Conservation (phyloP, 1,284 basidiomycete species). For the Naganishia albida region DNA sequence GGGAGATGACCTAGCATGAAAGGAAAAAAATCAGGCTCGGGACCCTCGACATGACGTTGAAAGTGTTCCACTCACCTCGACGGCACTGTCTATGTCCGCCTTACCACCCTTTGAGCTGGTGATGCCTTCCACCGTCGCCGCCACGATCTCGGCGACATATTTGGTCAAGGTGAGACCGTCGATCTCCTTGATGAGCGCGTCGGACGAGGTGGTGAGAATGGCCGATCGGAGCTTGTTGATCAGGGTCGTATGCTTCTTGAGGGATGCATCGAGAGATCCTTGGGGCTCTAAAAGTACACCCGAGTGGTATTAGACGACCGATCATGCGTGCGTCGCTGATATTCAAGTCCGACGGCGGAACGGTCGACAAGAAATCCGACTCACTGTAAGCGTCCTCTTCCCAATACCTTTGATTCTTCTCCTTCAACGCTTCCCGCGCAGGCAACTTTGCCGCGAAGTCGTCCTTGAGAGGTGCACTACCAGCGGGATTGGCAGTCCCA, state of each 20-base stretch:
- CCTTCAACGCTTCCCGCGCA: slow-evolving; percentile 41
- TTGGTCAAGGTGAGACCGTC: slow-evolving; percentile 87
- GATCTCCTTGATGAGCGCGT: slow-evolving; percentile 87
- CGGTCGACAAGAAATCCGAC: slow-evolving; percentile 29
- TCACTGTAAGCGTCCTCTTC: slow-evolving; percentile 50
- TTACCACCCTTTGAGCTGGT: slow-evolving; percentile 80
- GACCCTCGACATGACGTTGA: not conserved
- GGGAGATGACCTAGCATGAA: slow-evolving; percentile 74
- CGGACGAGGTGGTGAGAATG: slow-evolving; percentile 52
- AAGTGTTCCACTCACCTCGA: slow-evolving; percentile 66
- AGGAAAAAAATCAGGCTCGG: not conserved
- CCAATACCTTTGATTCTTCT: slow-evolving; percentile 51
- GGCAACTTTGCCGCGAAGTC: slow-evolving; percentile 52
- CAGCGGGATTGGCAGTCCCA: not conserved
- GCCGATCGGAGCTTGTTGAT: slow-evolving; percentile 75
- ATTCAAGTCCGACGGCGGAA: no score
- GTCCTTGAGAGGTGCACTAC: slow-evolving; percentile 31
- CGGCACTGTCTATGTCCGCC: slow-evolving; percentile 80
- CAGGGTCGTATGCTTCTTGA: slow-evolving; percentile 89
- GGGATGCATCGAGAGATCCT: slow-evolving; percentile 73
- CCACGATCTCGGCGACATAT: slow-evolving; percentile 91
- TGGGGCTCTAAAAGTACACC: slow-evolving; percentile 42
- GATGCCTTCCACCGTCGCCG: slow-evolving; percentile 82
- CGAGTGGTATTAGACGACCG: no score
- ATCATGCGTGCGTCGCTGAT: no score